Evolutionary conservation across 306 rosid species (phyloP), one percentile per base, ranked within the genome.

Genomic region (Gillenia trifoliata): DNA sequence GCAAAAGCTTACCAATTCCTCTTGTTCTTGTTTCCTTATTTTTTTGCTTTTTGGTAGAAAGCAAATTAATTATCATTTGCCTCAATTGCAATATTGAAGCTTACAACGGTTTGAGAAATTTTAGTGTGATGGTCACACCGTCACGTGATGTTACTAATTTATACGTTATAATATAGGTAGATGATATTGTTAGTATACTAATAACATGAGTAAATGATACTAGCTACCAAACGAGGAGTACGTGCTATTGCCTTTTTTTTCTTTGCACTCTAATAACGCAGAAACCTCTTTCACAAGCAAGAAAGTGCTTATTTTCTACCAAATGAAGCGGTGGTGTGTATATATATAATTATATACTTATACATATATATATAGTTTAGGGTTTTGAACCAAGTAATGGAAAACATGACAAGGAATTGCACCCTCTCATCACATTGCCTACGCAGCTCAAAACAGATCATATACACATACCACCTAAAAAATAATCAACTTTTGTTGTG

Each of bases 371-470:
- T n/a, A n/a, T n/a, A n/a, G n/a, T n/a, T n/a, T 59, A 13, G 29
- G 8, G 12, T 55, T 16, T 56, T 55, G 45, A 10, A 75, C 71
- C 63, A 56, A 50, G 11, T 41, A 57, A 70, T 20, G 63, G 60
- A 80, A 25, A 72, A 71, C 54, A 69, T 54, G 80, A 73, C 55
- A 57, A 68, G 77, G 54, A 72, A 72, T 52, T 33, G 63, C 71
- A 74, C 64, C 68, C 54, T 64, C 36, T 5, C 25, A 5, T 38
- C 55, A 82, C 64, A 77, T 56, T 63, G 75, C 73, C 69, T 71
- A 12, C 52, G 38, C 85, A 80, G 67, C 79, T 63, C 34, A 78
- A 70, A 8, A 59, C 17, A 31, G 17, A 20, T 30, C 23, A 62
- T 62, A 4, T 69, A 56, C 5, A 54, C 5, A 55, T 20, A n/a